Base-by-base conservation (phyloP, 768 basidiomycete genomes). In the Kwoniella newhampshirensis region DNA sequence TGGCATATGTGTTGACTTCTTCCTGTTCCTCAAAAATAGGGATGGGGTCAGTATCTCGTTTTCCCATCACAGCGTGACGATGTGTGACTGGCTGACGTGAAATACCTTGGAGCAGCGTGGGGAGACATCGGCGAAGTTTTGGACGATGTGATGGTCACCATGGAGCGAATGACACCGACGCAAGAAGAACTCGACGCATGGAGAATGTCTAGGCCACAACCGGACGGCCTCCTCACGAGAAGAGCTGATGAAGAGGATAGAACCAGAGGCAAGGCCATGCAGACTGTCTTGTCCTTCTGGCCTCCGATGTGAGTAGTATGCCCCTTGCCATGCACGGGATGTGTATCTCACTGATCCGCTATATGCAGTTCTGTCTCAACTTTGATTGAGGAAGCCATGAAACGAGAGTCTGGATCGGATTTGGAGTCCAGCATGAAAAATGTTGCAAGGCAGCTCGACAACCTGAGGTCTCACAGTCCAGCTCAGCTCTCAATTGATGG, bases 161-260 rank as follows among this genome's bases (percentile, higher is more conserved):
- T 68, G 67, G 67, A 68, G 41, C 63, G 67, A 5, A 52, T 68
- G 56, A 41, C 57, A 2, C 67, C 67, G 3, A 39, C 64, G 1
- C 58, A 50, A 2, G 64, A 66, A 23, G 25, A 52, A 20, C 39
- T 66, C 17, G 12, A n/a, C 17, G 23, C 32, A 7, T 61, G 56
- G 56, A 7, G 44, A 21, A 18, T 42, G 4, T 32, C 23, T 7
- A 35, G 26, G 3, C 37, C 20, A 27, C 39, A 7, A 15, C 15
- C 37, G 17, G 35, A 43, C 17, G 28, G 12, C 15, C 11, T 21
- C 3, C 39, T 60, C 17, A 23, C 25, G 11, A n/a, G 17, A 15
- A 15, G 32, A 39, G 30, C 30, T 25, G 28, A 54, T 30, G 46
- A 49, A 35, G 36, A 54, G 11, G 27, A 28, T 13, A 20, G 35